Conservation (phyloP, 805 yeast genomes). For the Candida railenensis region DNA sequence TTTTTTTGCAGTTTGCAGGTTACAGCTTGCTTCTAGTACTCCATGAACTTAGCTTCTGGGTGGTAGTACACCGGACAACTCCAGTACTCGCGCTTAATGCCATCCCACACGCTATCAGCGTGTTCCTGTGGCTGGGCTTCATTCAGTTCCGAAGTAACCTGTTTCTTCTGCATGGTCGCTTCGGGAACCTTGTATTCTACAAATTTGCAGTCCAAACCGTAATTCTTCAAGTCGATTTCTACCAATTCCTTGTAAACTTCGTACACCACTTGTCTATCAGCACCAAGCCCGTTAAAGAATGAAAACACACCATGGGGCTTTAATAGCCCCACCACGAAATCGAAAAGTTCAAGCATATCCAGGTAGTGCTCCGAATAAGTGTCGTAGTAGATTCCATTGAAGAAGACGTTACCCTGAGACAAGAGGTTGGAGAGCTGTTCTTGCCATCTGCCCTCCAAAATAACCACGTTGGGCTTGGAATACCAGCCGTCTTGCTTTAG, state of each 20-base stretch:
- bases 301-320: slow-evolving; percentile 84
- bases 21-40: slow-evolving; percentile 8
- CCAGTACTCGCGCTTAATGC: slow-evolving; percentile 64
- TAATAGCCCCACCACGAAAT: slow-evolving; percentile 74
- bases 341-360: slow-evolving; percentile 86
- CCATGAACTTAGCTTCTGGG: slow-evolving; percentile 55
- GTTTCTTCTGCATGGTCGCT: slow-evolving; percentile 22
- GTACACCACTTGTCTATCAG: slow-evolving; percentile 42
- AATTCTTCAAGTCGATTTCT: slow-evolving; percentile 72
- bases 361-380: slow-evolving; percentile 90
- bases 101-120: slow-evolving; percentile 57
- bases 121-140: slow-evolving; percentile 16
- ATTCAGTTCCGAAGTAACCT: neutral
- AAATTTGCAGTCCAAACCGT: slow-evolving; percentile 71
- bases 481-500: slow-evolving; percentile 80
- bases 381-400: slow-evolving; percentile 91
- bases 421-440: slow-evolving; percentile 68
- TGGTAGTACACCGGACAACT: slow-evolving; percentile 66
- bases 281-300: slow-evolving; percentile 79
- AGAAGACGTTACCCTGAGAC: slow-evolving; percentile 61
- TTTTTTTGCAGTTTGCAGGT: too few relatives aligned
- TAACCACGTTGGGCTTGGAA: slow-evolving; percentile 65
- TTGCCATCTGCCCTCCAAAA: slow-evolving; percentile 93
- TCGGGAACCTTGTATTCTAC: slow-evolving; percentile 47
- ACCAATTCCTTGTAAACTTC: slow-evolving; percentile 83